Evolutionary conservation across 1,284 basidiomycete genomes (phyloP).

Genomic region (Cryptococcus sp.): DNA sequence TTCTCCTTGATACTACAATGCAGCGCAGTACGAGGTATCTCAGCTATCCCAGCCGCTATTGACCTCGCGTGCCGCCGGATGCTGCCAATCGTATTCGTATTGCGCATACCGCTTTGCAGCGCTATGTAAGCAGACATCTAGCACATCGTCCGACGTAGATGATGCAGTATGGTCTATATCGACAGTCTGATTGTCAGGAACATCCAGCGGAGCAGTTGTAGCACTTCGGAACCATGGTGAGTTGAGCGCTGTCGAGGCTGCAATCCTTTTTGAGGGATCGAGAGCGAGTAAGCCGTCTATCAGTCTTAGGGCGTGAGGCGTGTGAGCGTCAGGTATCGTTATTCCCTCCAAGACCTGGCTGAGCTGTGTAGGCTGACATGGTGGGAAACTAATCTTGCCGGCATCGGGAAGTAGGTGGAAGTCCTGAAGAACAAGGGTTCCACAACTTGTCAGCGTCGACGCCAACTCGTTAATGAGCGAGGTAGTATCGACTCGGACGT

Average conservation of each 20-base stretch:
- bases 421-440: constrained; percentile 19
- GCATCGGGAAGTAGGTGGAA: constrained; percentile 39
- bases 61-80: not conserved
- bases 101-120: not conserved
- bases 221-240: constrained; percentile 4
- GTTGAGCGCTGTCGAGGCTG: not conserved
- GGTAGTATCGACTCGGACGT: not conserved
- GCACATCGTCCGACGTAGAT: too few relatives aligned
- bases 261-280: constrained; percentile 1
- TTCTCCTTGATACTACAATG: not conserved
- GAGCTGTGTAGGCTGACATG: constrained; percentile 10
- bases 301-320: not conserved
- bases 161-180: too few relatives aligned
- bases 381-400: constrained; percentile 37
- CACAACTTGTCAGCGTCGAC: too few relatives aligned
- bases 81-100: not conserved
- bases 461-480: too few relatives aligned
- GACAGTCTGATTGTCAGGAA: too few relatives aligned
- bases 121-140: not conserved
- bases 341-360: too few relatives aligned
- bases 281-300: constrained; percentile 4
- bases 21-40: not conserved
- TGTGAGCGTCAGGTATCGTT: not conserved
- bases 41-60: not conserved
- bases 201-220: too few relatives aligned